These are phyloP conservation scores for Fraxinus greggii DNA, from an alignment of 305 asterid species.

Conservation along the genomic window DNA sequence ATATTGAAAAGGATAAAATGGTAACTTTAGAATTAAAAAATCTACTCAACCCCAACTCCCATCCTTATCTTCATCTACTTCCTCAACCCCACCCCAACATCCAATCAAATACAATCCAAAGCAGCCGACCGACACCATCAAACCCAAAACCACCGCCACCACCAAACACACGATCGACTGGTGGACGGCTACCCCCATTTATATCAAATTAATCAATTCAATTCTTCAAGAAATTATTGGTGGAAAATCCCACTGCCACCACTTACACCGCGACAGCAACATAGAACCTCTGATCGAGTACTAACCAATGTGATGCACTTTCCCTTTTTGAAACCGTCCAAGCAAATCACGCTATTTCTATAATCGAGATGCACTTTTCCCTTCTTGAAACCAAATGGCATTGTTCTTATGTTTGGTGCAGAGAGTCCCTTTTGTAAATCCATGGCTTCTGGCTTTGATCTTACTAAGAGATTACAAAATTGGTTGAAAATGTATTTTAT, in stretches of 20 bases:
- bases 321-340: slow-evolving; percentile 8
- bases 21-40: too few species aligned
- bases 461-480: slow-evolving; percentile 26
- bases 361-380: slow-evolving; percentile 37
- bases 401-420: slow-evolving; percentile 42
- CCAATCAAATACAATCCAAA: not conserved
- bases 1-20: too few species aligned
- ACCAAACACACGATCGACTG: not conserved
- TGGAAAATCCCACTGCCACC: not conserved
- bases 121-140: not conserved
- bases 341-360: slow-evolving; percentile 21
- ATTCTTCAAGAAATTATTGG: not conserved
- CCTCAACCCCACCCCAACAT: not conserved
- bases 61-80: too few species aligned
- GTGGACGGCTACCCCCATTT: not conserved
- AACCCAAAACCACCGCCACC: too few species aligned
- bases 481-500: slow-evolving; percentile 20
- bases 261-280: not conserved
- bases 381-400: slow-evolving; percentile 34
- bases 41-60: too few species aligned
- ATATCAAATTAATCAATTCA: not conserved
- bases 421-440: slow-evolving; percentile 33
- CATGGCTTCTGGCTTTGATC: slow-evolving; percentile 28
- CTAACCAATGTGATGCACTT: not conserved
- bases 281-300: not conserved